phyloP scores from a whole-genome alignment of 805 yeast species.

The Schizosaccharomyces octosporus region DNA sequence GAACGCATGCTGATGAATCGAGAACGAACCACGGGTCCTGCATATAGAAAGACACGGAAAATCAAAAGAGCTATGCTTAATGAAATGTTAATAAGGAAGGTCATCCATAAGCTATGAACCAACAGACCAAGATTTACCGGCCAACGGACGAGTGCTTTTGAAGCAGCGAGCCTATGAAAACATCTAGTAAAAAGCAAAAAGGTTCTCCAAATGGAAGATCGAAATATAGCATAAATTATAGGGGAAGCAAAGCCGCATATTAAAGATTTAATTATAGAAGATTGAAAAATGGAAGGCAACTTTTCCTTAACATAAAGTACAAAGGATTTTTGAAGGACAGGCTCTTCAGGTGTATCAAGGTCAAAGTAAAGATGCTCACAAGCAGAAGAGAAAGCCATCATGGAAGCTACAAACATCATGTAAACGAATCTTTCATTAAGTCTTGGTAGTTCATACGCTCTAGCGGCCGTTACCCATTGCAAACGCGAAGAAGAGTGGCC shows the following conservation, averaged over 20 bases:
- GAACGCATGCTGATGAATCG: conserved; percentile 11
- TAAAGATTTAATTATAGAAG: neutral
- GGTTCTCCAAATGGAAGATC: neutral
- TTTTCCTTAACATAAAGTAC: neutral
- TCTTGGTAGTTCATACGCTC: neutral
- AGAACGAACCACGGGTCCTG: conserved; percentile 16
- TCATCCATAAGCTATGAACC: conserved; percentile 6
- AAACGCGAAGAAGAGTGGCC: neutral
- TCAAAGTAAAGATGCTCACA: neutral
- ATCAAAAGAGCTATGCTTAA: conserved; percentile 10
- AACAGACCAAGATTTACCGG: conserved; percentile 6
- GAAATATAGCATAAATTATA: neutral
- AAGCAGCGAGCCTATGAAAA: neutral
- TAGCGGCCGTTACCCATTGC: neutral
- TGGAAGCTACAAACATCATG: neutral
- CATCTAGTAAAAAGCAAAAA: neutral
- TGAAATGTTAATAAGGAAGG: conserved; percentile 5
- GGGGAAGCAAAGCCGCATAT: neutral
- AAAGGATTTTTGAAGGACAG: neutral
- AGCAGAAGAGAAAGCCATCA: neutral
- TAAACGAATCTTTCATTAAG: neutral
- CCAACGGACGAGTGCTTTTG: conserved; percentile 3
- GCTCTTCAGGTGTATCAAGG: neutral
- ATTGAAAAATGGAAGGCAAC: neutral
- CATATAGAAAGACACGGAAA: conserved; percentile 14